Conservation (phyloP, 1,284 basidiomycete genomes). For the Boletellus deceptivus region DNA sequence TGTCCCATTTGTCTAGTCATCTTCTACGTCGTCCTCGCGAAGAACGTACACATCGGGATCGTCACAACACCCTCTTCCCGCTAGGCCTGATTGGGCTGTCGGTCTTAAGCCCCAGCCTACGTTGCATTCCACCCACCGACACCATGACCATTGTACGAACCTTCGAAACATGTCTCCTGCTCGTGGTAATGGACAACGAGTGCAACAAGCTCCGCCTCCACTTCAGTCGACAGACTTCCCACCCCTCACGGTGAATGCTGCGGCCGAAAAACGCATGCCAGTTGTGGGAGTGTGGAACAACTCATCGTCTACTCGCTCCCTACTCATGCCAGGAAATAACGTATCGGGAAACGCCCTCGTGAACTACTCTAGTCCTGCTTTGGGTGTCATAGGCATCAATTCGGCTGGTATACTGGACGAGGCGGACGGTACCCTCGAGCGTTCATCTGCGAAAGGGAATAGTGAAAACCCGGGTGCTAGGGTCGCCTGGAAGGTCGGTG, state of each 20-base stretch:
- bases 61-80: slow-evolving; percentile 73
- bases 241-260: slow-evolving; percentile 49
- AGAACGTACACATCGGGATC: slow-evolving; percentile 70
- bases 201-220: slow-evolving; percentile 38
- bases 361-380: slow-evolving; percentile 34
- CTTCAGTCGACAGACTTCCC: slow-evolving; percentile 71
- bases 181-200: slow-evolving; percentile 34
- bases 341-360: slow-evolving; percentile 33
- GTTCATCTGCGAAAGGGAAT: slow-evolving; percentile 46
- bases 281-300: slow-evolving; percentile 70
- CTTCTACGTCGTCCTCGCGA: slow-evolving; percentile 73
- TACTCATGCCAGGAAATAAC: slow-evolving; percentile 43
- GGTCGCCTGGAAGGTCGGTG: slow-evolving; percentile 23
- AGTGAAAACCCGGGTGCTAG: slow-evolving; percentile 60
- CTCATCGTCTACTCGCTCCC: slow-evolving; percentile 49
- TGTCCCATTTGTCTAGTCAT: slow-evolving; percentile 43
- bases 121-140: slow-evolving; percentile 48
- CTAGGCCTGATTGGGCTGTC: slow-evolving; percentile 82
- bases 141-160: slow-evolving; percentile 38
- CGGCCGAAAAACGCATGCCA: slow-evolving; percentile 49
- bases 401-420: slow-evolving; percentile 42
- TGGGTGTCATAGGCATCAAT: slow-evolving; percentile 11
- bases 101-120: slow-evolving; percentile 71
- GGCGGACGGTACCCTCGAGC: slow-evolving; percentile 46
- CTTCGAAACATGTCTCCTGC: slow-evolving; percentile 44